phyloP scores from a whole-genome alignment of 2,329 filamentous ascomycete species.

The Lasiodiplodia sp. region DNA sequence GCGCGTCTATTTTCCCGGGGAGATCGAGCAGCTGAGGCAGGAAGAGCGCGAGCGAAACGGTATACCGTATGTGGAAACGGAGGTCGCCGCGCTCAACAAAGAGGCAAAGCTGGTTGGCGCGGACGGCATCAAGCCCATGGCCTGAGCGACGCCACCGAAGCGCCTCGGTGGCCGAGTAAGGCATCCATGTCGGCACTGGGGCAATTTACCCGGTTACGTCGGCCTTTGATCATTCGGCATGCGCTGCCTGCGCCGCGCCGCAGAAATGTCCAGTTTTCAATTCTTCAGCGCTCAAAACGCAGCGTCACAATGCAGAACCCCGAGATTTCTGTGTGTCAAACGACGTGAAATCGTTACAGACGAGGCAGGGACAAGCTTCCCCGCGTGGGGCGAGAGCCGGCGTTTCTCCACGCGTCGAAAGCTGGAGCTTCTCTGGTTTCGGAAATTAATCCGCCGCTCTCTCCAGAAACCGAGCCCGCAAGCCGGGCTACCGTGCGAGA shows the following conservation, averaged over 20 bases:
- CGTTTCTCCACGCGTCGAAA: conserved; percentile 24
- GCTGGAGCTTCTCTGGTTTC: conserved; percentile 9
- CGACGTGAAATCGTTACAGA: not conserved
- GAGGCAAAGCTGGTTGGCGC: conserved; percentile 57
- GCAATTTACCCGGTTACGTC: conserved; percentile 10
- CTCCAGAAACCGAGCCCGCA: conserved; percentile 6
- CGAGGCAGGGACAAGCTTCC: conserved; percentile 22
- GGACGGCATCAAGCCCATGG: conserved; percentile 32
- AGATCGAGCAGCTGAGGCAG: conserved; percentile 61
- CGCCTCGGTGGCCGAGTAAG: not conserved
- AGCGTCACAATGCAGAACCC: not conserved
- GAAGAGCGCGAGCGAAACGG: conserved; percentile 52
- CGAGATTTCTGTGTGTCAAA: not conserved
- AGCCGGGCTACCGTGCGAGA: not conserved
- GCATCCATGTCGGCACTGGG: not conserved
- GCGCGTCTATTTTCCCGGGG: conserved; percentile 64
- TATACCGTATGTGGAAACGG: conserved; percentile 58
- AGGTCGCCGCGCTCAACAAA: conserved; percentile 58
- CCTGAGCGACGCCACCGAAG: conserved; percentile 24
- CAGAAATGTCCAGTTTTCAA: not conserved
- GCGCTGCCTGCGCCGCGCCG: not conserved
- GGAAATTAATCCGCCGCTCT: conserved; percentile 21
- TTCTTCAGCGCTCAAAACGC: not conserved
- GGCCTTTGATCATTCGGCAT: conserved; percentile 2
- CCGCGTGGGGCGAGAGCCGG: conserved; percentile 11